Base-by-base conservation (phyloP, 805 yeast species). In the Grigorovia humatica region DNA sequence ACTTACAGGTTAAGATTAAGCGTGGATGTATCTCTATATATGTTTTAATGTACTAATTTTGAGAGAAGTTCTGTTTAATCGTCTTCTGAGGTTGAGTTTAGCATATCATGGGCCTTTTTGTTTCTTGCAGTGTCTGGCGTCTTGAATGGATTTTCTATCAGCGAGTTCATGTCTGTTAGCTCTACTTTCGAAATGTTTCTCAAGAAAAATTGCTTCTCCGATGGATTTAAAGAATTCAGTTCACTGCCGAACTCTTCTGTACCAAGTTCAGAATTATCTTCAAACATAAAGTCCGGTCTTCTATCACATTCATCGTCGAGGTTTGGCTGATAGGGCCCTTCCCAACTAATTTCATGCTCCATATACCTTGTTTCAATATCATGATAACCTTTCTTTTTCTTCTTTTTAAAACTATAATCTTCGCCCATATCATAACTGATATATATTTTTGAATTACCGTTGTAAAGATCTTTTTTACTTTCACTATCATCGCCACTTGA, bases 221-320 rank as follows among this genome's bases (percentile, higher is more conserved):
- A 38, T 38, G 42, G 17, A 38, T 38, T 38, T 15, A 38, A n/a
- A 12, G 42, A 38, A n/a, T 38, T n/a, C 42, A 38, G 13, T n/a
- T 15, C 42, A 38, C 42, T 38, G 15, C 42, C 42, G 13, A 38
- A 15, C 12, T 38, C 42, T n/a, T 15, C 42, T 38, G 42, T n/a
- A 38, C 13, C 4, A 12, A 42, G 8, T 4, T 42, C 27, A 17
- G 44, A 42, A 17, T 11, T 18, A 4, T 43, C 47, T 7, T 15
- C 47, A 38, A 49, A 44, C 13, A 40, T 23, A 11, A 49, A 44
- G 19, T 44, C 32, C 32, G 35, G 47, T n/a, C 35, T 43, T 38
- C 18, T 49, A 49, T 47, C 44, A 32, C 38, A 35, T 44, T 49
- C 51, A 38, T 49, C 51, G 11, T 49, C 51, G 2, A 49, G 40